Base-by-base conservation (phyloP, 2,329 filamentous ascomycete genomes). In the Aspergillus ibericus region DNA sequence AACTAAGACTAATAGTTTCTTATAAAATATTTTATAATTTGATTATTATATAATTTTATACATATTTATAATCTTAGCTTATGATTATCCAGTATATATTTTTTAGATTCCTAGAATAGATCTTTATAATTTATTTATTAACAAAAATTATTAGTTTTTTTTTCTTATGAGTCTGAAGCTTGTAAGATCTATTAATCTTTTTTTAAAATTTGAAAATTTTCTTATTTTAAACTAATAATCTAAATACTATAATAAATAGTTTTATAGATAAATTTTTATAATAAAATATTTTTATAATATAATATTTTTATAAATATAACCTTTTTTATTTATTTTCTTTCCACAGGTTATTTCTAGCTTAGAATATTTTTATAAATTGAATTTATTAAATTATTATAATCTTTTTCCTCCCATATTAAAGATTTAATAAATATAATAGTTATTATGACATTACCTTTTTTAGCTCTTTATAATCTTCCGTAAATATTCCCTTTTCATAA, bases 401-500 rank as follows among this genome's bases (percentile, higher is more conserved):
- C 4, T 15, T 36, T 22, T 38, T 42, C n/a, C 55, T 25, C 55
- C 42, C 32, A 25, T 56, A 56, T 25, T 66, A 44, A 5, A 44
- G 34, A 6, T 5, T n/a, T 16, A 29, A 25, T 6, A 29, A 10
- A 20, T 16, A 22, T 29, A 22, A 35, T 44, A 54, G 20, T 29
- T 54, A 25, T 54, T 46, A 58, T 47, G 47, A 25, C 20, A 52
- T 34, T 29, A 49, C 5, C 13, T 49, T 34, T n/a, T 27, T 32
- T 16, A 49, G n/a, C 2, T 38, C n/a, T 7, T 38, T 36, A 36
- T 36, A 36, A 36, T 36, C 4, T 36, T n/a, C 13, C 4, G n/a
- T n/a, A n/a, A n/a, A n/a, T 13, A 5, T 13, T 2, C n/a, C 7
- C 6, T 38, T 38, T 16, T 38, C n/a, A 38, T 38, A 38, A 38